phyloP scores from a whole-genome alignment of 306 rosid species.

The Vigna reflexopilosa region DNA sequence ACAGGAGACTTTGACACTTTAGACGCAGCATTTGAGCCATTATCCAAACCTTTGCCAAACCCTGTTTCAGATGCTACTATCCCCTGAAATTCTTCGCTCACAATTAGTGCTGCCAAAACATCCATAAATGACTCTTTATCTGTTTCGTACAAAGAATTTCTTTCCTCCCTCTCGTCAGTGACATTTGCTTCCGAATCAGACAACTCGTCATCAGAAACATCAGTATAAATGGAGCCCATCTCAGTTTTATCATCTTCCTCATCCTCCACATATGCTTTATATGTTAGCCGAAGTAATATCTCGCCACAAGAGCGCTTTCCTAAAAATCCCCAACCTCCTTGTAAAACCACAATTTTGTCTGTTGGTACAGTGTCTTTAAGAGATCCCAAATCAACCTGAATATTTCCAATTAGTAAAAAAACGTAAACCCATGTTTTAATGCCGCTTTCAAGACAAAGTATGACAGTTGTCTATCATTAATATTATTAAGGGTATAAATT shows the following conservation, averaged over 20 bases:
- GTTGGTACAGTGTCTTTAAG: slow-evolving; percentile 98
- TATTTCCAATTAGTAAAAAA: slow-evolving; percentile 32
- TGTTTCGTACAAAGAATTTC: slow-evolving; percentile 48
- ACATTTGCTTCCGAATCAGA: slow-evolving; percentile 69
- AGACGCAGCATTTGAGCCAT: slow-evolving; percentile 52
- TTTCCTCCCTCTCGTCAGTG: slow-evolving; percentile 46
- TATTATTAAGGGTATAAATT: too few species aligned
- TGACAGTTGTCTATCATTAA: neutral
- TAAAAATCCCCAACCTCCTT: slow-evolving; percentile 82
- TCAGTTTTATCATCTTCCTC: slow-evolving; percentile 87
- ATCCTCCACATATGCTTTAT: slow-evolving; percentile 98
- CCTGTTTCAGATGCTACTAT: slow-evolving; percentile 90
- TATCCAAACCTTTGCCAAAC: slow-evolving; percentile 57
- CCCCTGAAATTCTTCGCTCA: slow-evolving; percentile 97
- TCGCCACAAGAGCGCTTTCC: slow-evolving; percentile 85
- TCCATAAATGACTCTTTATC: slow-evolving; percentile 92
- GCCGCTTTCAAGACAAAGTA: slow-evolving; percentile 10
- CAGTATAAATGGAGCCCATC: slow-evolving; percentile 57
- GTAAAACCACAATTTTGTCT: slow-evolving; percentile 83
- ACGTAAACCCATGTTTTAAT: neutral
- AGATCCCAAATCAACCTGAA: slow-evolving; percentile 87
- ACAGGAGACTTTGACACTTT: slow-evolving; percentile 52
- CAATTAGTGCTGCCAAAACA: slow-evolving; percentile 91
- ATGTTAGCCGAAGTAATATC: slow-evolving; percentile 87
- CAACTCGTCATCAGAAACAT: slow-evolving; percentile 82